These are phyloP conservation scores for Phlebiopsis gigantea DNA, from an alignment of 768 basidiomycete species.

Conservation along the genomic window DNA sequence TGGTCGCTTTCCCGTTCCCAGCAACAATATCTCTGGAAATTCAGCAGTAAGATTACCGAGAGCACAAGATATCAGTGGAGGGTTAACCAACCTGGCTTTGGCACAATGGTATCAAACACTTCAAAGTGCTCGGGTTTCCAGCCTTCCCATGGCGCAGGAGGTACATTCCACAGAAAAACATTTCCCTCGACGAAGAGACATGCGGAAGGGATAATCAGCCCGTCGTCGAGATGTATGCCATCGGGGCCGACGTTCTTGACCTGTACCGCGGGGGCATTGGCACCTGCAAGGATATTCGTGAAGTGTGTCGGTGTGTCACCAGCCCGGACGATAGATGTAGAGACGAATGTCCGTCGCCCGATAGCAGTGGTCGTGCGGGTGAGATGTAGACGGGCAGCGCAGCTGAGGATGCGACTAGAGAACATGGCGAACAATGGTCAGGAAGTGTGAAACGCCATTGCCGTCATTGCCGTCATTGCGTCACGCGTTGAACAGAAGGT, in stretches of 20 bases:
- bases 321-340: not conserved
- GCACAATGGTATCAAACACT: slow-evolving; percentile 76
- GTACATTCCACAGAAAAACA: slow-evolving; percentile 88
- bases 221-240: slow-evolving; percentile 73
- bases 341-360: not conserved
- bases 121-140: slow-evolving; percentile 76
- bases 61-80: slow-evolving; percentile 4
- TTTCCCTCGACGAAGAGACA: slow-evolving; percentile 84
- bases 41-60: not conserved
- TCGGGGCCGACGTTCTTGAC: slow-evolving; percentile 57
- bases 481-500: not conserved
- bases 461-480: not conserved
- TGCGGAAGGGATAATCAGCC: slow-evolving; percentile 69
- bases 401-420: not conserved
- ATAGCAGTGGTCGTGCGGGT: not conserved
- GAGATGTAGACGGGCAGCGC: not conserved
- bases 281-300: slow-evolving; percentile 72
- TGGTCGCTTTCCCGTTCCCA: slow-evolving; percentile 79
- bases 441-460: not conserved
- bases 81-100: slow-evolving; percentile 86
- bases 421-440: slow-evolving; percentile 10
- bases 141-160: slow-evolving; percentile 52
- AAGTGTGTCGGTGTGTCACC: slow-evolving; percentile 28
- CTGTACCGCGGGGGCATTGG: slow-evolving; percentile 63
- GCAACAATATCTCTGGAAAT: slow-evolving; percentile 72